Conservation (phyloP, 306 rosid genomes). For the Clitoria ternatea region DNA sequence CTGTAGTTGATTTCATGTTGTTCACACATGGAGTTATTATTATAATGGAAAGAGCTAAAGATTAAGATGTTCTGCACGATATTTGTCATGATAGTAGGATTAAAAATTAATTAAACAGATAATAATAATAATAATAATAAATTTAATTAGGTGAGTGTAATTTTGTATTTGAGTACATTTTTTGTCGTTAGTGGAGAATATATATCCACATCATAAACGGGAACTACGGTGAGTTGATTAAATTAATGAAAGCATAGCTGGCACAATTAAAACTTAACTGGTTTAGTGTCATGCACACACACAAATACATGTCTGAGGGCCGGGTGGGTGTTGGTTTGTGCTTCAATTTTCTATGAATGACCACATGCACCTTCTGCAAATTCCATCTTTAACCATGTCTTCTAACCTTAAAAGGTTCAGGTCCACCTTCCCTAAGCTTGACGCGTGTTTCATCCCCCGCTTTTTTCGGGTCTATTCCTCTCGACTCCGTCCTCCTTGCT, state of each 20-base stretch:
- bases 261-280: conserved; percentile 34
- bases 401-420: conserved; percentile 24
- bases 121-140: background rate
- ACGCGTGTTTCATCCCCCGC: conserved; percentile 63
- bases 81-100: background rate
- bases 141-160: background rate
- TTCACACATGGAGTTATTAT: background rate
- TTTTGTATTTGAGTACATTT: background rate
- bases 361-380: conserved; percentile 65
- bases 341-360: conserved; percentile 59
- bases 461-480: conserved; percentile 41
- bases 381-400: conserved; percentile 37
- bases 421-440: conserved; percentile 37
- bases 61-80: background rate
- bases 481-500: conserved; percentile 1
- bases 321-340: conserved; percentile 23
- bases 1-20: background rate
- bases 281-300: conserved; percentile 22
- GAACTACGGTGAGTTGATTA: conserved; percentile 22
- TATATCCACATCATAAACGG: conserved; percentile 28
- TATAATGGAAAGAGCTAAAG: background rate
- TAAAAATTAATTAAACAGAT: background rate
- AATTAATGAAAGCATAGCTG: conserved; percentile 33
- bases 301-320: background rate
- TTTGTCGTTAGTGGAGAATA: conserved; percentile 26